Evolutionary conservation across 2,329 filamentous ascomycete genomes (phyloP).

Genomic region (Septoria linicola): DNA sequence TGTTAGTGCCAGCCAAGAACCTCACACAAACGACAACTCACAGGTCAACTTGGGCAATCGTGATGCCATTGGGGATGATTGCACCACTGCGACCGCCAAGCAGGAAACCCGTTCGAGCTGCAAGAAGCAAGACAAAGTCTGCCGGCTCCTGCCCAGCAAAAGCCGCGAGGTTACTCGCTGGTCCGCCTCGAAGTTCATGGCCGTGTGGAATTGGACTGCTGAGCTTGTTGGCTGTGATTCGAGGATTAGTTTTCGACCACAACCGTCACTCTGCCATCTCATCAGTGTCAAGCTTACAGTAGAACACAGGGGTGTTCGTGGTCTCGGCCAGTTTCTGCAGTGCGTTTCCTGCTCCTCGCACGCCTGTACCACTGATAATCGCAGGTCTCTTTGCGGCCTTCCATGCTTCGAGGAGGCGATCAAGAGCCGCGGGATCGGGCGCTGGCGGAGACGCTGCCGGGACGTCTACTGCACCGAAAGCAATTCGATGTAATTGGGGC

Average conservation of each 20-base stretch:
- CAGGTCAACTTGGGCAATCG: constrained; percentile 45
- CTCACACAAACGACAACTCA: too few relatives aligned
- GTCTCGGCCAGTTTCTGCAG: constrained; percentile 39
- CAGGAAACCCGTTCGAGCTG: constrained; percentile 23
- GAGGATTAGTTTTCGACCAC: too few relatives aligned
- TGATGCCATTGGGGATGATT: constrained; percentile 41
- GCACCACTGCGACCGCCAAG: constrained; percentile 22
- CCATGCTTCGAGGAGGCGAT: constrained; percentile 37
- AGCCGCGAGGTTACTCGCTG: constrained; percentile 38
- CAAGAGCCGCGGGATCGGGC: constrained; percentile 40
- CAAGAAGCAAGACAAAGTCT: constrained; percentile 46
- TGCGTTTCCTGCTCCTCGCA: constrained; percentile 28
- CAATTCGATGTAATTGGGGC: constrained; percentile 39
- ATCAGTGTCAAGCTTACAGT: too few relatives aligned
- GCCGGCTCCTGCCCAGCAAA: constrained; percentile 39
- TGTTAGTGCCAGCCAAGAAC: too few relatives aligned
- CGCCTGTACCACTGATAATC: constrained; percentile 47
- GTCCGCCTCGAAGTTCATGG: constrained; percentile 40
- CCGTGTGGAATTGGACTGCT: constrained; percentile 33
- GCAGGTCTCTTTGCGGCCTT: constrained; percentile 41
- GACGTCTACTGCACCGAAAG: constrained; percentile 45
- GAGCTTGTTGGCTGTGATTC: constrained; percentile 40
- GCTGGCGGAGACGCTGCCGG: constrained; percentile 39
- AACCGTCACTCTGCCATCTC: too few relatives aligned
- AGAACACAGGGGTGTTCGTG: constrained; percentile 44